These are phyloP conservation scores for Lactifluus echinatus DNA, from an alignment of 768 basidiomycete species.

Conservation along the genomic window DNA sequence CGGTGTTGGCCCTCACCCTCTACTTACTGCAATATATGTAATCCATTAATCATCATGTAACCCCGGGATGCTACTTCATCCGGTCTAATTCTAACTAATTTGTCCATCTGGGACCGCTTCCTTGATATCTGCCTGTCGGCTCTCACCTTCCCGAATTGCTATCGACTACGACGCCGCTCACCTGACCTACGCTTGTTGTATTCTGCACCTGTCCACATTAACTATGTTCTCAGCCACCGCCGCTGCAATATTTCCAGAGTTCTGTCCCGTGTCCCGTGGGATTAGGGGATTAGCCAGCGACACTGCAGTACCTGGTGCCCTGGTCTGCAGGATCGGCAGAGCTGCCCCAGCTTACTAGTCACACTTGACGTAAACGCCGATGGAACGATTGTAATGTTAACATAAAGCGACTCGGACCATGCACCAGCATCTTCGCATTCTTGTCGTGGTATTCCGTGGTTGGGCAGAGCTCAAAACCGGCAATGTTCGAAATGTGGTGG, in stretches of 20 bases:
- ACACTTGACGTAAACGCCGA: background rate
- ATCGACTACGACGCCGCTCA: background rate
- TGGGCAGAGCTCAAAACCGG: background rate
- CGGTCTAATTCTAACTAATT: no score
- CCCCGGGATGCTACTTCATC: no score
- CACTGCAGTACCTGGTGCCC: background rate
- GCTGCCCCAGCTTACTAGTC: background rate
- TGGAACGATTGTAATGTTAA: background rate
- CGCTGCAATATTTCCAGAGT: background rate
- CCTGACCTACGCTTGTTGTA: constrained; percentile 1
- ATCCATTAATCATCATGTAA: background rate
- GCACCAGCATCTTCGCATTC: no score
- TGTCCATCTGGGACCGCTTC: constrained; percentile 3
- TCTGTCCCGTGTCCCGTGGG: background rate
- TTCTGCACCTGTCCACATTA: background rate
- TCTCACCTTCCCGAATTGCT: background rate
- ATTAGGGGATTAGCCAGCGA: background rate
- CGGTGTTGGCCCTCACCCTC: no score
- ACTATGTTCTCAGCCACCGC: background rate
- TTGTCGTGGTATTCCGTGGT: background rate
- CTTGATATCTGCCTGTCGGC: no score
- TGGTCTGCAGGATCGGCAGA: background rate
- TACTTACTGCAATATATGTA: background rate
- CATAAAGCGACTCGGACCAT: background rate
- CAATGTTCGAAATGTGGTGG: background rate